Conservation (phyloP, 352 stramenopile genomes). For the Phytophthora megakarya region DNA sequence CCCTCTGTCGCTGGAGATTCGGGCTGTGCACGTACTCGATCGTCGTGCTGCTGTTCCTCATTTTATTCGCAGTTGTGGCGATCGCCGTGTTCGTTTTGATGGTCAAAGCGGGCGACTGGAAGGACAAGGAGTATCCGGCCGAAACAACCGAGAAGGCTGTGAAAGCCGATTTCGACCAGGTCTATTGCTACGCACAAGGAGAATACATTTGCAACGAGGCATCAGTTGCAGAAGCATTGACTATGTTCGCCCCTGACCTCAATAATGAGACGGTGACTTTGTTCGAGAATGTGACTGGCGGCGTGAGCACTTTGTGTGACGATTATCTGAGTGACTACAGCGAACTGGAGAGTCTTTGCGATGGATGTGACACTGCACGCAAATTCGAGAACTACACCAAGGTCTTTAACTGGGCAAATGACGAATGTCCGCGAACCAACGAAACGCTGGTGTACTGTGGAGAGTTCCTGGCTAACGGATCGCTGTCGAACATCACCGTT, state of each 20-base stretch:
- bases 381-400: slow-evolving; percentile 69
- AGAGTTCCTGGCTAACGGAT: slow-evolving; percentile 46
- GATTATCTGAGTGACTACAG: slow-evolving; percentile 41
- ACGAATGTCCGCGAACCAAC: slow-evolving; percentile 67
- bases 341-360: slow-evolving; percentile 50
- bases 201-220: slow-evolving; percentile 71
- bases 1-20: slow-evolving; percentile 56
- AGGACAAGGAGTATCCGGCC: slow-evolving; percentile 46
- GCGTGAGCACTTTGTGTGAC: slow-evolving; percentile 65
- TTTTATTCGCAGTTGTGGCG: slow-evolving; percentile 55
- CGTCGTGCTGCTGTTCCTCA: slow-evolving; percentile 54
- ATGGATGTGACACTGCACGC: slow-evolving; percentile 54
- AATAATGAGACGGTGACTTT: slow-evolving; percentile 30
- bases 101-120: slow-evolving; percentile 54
- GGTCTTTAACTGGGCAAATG: slow-evolving; percentile 81
- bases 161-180: slow-evolving; percentile 62
- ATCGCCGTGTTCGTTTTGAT: slow-evolving; percentile 53
- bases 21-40: slow-evolving; percentile 64
- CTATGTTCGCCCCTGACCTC: slow-evolving; percentile 51
- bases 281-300: slow-evolving; percentile 48
- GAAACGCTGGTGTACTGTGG: slow-evolving; percentile 68
- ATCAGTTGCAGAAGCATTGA: slow-evolving; percentile 45
- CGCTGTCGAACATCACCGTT: slow-evolving; percentile 29
- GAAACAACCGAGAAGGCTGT: slow-evolving; percentile 50
- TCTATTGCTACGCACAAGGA: slow-evolving; percentile 78